A percentile compares a stretch with the other conserved stretches of the same genome.
phyloP scores from a whole-genome alignment of 495 filamentous ascomycete species.

The Xylaria telfairii region DNA sequence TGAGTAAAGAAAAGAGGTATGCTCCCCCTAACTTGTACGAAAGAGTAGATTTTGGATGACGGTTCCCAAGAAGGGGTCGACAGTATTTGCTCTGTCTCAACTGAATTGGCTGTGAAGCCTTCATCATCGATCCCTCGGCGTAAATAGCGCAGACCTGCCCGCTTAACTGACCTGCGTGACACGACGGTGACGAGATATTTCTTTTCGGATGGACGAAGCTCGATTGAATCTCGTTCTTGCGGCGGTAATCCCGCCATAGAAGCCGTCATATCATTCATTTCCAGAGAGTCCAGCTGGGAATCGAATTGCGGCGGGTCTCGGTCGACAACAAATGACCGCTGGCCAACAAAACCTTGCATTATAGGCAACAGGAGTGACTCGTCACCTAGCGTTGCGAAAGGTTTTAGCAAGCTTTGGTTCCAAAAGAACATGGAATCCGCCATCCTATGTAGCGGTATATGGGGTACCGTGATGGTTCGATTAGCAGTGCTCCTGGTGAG shows the following conservation, averaged over 20 bases:
- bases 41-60: conserved; percentile 73
- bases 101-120: conserved; percentile 85
- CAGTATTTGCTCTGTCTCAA: conserved; percentile 93
- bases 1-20: conserved; percentile 95
- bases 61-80: conserved; percentile 65
- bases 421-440: conserved; percentile 90
- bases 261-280: conserved; percentile 43
- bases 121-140: conserved; percentile 89
- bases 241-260: conserved; percentile 24
- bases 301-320: conserved; percentile 51
- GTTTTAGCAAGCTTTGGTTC: conserved; percentile 77
- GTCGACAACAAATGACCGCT: conserved; percentile 76
- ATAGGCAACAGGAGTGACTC: conserved; percentile 76
- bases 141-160: conserved; percentile 88
- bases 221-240: conserved; percentile 32
- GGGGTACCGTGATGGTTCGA: conserved; percentile 47
- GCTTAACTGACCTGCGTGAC: conserved; percentile 80
- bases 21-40: conserved; percentile 83
- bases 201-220: conserved; percentile 48
- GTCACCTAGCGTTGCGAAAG: conserved; percentile 74
- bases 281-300: conserved; percentile 48
- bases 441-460: conserved; percentile 65
- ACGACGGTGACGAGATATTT: conserved; percentile 82
- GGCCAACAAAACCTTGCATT: conserved; percentile 94
- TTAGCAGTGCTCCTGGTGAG: conserved; percentile 71